Evolutionary conservation across 108 stramenopile species (phyloP).

Genomic region (Nitzschia sp.): DNA sequence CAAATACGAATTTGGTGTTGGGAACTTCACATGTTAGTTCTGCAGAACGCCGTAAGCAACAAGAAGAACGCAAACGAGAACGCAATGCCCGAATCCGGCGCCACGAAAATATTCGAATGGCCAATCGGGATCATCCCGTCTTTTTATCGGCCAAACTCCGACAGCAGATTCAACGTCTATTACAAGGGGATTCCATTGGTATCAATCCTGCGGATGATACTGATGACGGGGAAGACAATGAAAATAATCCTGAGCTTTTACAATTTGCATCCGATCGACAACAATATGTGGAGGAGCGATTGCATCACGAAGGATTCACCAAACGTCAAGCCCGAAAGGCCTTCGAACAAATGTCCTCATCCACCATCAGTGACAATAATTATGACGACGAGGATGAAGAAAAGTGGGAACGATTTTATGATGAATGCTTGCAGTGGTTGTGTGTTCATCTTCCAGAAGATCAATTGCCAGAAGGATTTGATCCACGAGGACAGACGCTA

Average conservation of each 20-base stretch:
- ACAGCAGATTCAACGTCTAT: conserved; percentile 60
- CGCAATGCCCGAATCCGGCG: conserved; percentile 58
- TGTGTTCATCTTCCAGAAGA: conserved; percentile 78
- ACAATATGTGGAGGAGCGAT: conserved; percentile 62
- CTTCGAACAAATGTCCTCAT: conserved; percentile 22
- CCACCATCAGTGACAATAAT: background rate
- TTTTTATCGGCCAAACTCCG: conserved; percentile 69
- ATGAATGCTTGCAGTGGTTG: conserved; percentile 81
- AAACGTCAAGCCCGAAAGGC: conserved; percentile 55
- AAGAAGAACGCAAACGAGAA: conserved; percentile 40
- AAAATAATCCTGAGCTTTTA: conserved; percentile 24
- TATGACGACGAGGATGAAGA: conserved; percentile 34
- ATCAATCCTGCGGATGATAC: conserved; percentile 25
- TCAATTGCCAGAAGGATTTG: conserved; percentile 83
- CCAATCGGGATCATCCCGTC: conserved; percentile 75
- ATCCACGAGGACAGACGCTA: conserved; percentile 72
- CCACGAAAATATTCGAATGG: conserved; percentile 75
- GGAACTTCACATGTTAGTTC: conserved; percentile 34
- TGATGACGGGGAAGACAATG: conserved; percentile 42
- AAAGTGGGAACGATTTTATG: conserved; percentile 63
- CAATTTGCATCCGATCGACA: conserved; percentile 39
- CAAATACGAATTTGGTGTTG: conserved; percentile 39
- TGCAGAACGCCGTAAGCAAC: conserved; percentile 48
- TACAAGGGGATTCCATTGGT: conserved; percentile 40
- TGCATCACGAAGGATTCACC: conserved; percentile 77